Conservation (phyloP, 345 rosid genomes). For the Hirschfeldia incana region DNA sequence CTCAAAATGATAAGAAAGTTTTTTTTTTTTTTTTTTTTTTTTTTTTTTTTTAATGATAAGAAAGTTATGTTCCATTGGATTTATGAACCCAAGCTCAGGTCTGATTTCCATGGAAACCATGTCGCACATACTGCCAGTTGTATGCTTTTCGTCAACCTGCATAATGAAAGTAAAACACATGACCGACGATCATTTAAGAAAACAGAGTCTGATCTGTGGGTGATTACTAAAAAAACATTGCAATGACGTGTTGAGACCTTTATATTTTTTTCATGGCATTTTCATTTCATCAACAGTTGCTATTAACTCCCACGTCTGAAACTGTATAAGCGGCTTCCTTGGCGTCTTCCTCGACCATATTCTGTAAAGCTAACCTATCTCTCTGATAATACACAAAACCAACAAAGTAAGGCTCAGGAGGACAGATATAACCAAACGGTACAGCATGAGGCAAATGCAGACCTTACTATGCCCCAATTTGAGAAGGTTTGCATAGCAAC, state of each 20-base stretch:
- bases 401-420: neutral
- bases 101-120: too few relatives aligned
- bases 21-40: too few relatives aligned
- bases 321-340: neutral
- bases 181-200: too few relatives aligned
- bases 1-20: too few relatives aligned
- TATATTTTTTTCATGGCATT: neutral
- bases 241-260: neutral
- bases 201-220: too few relatives aligned
- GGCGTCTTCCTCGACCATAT: neutral
- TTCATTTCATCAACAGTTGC: neutral
- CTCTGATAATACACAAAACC: neutral
- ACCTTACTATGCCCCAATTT: slow-evolving; percentile 54
- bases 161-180: too few relatives aligned
- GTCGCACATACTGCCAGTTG: too few relatives aligned
- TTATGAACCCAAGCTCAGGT: too few relatives aligned
- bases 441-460: neutral
- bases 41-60: too few relatives aligned
- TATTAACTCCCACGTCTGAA: too few relatives aligned
- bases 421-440: neutral
- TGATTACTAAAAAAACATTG: neutral
- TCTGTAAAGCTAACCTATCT: neutral
- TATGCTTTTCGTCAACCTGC: too few relatives aligned
- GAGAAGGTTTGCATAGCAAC: slow-evolving; percentile 94
- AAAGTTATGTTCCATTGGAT: too few relatives aligned